Percentiles rank a stretch among this genome's conserved stretches.
Conservation (phyloP, 805 yeast genomes). For the Zygoascus tannicola region DNA sequence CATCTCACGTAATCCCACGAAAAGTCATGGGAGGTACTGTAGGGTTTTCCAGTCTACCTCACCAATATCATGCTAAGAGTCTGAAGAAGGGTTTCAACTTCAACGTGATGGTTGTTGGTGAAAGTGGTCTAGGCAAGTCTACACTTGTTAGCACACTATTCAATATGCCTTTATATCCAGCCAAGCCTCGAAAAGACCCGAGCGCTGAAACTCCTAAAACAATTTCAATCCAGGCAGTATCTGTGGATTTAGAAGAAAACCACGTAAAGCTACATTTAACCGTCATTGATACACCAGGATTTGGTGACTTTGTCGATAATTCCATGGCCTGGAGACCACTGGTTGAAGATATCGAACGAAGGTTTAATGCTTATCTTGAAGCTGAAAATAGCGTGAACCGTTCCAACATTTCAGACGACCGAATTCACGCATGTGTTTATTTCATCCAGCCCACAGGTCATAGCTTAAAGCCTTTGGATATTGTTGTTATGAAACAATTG, state of each 20-base stretch:
- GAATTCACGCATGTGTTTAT: conserved; percentile 88
- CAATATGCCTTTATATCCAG: conserved; percentile 50
- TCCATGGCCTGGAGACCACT: conserved; percentile 81
- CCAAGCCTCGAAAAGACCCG: conserved; percentile 32
- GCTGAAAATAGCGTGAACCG: conserved; percentile 78
- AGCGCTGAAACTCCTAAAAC: conserved; percentile 36
- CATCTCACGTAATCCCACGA: conserved; percentile 28
- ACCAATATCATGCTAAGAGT: conserved; percentile 96
- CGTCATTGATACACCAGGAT: conserved; percentile 86
- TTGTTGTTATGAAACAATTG: conserved; percentile 76
- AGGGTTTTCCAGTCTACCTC: conserved; percentile 95
- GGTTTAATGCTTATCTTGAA: conserved; percentile 85
- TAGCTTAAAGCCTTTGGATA: conserved; percentile 78
- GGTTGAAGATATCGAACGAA: conserved; percentile 73
- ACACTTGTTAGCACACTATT: conserved; percentile 88
- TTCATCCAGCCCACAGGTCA: conserved; percentile 98
- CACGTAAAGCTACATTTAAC: conserved; percentile 81
- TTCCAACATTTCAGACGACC: conserved; percentile 59
- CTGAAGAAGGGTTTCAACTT: conserved; percentile 82
- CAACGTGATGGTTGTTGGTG: conserved; percentile 77
- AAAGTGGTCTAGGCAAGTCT: conserved; percentile 85
- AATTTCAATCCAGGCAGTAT: conserved; percentile 50
- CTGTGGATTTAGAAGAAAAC: conserved; percentile 80
- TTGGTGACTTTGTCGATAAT: conserved; percentile 83
- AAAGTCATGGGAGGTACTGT: conserved; percentile 81